Conservation (phyloP, 2,329 filamentous ascomycete genomes). For the Trichoderma aggressivum region DNA sequence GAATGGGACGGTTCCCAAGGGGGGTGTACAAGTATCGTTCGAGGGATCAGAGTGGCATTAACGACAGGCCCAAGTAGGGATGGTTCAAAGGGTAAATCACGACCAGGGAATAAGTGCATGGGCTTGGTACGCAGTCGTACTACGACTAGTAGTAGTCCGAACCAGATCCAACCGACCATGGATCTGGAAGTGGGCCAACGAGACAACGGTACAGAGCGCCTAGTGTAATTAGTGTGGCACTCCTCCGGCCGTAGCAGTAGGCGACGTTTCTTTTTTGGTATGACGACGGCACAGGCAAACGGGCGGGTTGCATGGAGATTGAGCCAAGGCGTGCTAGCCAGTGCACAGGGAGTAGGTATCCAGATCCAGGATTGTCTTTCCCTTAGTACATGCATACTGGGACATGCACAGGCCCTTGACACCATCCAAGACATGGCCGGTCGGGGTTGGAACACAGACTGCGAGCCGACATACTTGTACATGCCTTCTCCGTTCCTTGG, state of each 20-base stretch:
- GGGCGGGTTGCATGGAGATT: conserved; percentile 34
- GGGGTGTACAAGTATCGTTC: conserved; percentile 20
- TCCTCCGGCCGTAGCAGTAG: conserved; percentile 1
- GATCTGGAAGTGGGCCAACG: conserved; percentile 37
- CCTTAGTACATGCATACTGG: not conserved
- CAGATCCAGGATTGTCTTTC: conserved; percentile 18
- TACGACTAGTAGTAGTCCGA: conserved; percentile 20
- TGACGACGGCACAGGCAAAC: conserved; percentile 28
- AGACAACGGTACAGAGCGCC: conserved; percentile 25
- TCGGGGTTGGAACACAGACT: conserved; percentile 5
- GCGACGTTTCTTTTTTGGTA: conserved; percentile 21
- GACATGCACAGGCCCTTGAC: not conserved
- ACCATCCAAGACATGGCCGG: conserved; percentile 17
- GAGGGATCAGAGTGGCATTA: conserved; percentile 31
- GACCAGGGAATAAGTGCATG: conserved; percentile 21
- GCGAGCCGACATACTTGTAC: conserved; percentile 16
- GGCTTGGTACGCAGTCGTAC: conserved; percentile 24
- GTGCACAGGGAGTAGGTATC: conserved; percentile 10
- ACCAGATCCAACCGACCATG: conserved; percentile 37
- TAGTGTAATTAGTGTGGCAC: not conserved
- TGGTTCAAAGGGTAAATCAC: conserved; percentile 38
- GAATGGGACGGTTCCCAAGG: conserved; percentile 20
- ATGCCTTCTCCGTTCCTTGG: not conserved
- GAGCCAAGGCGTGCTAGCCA: conserved; percentile 25
- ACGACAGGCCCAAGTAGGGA: conserved; percentile 32